A percentile compares a stretch with the other conserved stretches of the same genome.
Conservation (phyloP, 2,329 filamentous ascomycete genomes). For the Grosmannia huntii region DNA sequence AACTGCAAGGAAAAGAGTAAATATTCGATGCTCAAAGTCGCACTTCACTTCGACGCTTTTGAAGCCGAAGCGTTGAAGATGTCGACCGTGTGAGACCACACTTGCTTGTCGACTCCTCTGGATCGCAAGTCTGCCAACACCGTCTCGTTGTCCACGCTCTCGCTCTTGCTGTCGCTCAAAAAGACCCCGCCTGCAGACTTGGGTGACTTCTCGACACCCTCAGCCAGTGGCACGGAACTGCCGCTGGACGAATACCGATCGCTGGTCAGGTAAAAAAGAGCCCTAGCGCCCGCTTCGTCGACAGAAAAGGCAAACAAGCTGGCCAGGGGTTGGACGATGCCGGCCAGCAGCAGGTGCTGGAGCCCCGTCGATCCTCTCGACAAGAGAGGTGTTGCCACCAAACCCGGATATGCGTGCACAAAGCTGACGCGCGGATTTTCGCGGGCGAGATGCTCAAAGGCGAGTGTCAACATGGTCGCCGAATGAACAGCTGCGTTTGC, state of each 20-base stretch:
- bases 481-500: slow-evolving; percentile 16
- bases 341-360: neutral
- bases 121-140: slow-evolving; percentile 16
- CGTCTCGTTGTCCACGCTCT: slow-evolving; percentile 16
- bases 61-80: slow-evolving; percentile 16
- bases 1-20: too few relatives aligned
- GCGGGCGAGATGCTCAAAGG: slow-evolving; percentile 33
- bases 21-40: too few relatives aligned
- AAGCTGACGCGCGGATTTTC: slow-evolving; percentile 29
- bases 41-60: too few relatives aligned
- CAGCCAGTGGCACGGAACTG: slow-evolving; percentile 13
- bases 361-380: slow-evolving; percentile 11
- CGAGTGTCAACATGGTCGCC: slow-evolving; percentile 35
- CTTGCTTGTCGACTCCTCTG: slow-evolving; percentile 17
- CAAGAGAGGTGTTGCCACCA: slow-evolving; percentile 19
- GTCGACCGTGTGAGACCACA: slow-evolving; percentile 24
- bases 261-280: slow-evolving; percentile 23
- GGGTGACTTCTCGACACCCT: neutral
- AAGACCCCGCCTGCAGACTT: slow-evolving; percentile 24
- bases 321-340: slow-evolving; percentile 2
- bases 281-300: slow-evolving; percentile 24
- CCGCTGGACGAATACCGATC: neutral
- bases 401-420: slow-evolving; percentile 26
- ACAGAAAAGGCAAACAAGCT: slow-evolving; percentile 12
- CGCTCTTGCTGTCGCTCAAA: slow-evolving; percentile 21